Evolutionary conservation across 1,139 yeast species (phyloP).

Genomic region (Hyphopichia buzzinii): DNA sequence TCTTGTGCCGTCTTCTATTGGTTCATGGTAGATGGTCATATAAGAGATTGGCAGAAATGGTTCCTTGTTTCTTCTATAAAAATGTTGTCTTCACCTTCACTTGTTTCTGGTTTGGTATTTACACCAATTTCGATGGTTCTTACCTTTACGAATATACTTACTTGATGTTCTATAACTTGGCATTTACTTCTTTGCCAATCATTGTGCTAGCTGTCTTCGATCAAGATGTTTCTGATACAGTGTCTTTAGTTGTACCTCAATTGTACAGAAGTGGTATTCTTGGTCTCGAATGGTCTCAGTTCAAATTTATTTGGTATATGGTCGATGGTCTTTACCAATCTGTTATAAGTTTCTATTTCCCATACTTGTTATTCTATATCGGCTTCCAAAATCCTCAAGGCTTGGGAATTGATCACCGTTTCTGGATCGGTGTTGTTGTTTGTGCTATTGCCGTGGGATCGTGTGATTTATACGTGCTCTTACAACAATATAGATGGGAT

Average conservation of each 20-base stretch:
- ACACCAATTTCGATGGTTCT: slow-evolving; percentile 57
- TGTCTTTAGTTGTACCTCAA: slow-evolving; percentile 58
- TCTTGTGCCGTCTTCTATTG: slow-evolving; percentile 49
- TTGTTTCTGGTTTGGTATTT: slow-evolving; percentile 62
- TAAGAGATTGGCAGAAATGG: slow-evolving; percentile 61
- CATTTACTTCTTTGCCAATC: slow-evolving; percentile 62
- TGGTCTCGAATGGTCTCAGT: slow-evolving; percentile 52
- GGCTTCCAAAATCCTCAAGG: slow-evolving; percentile 52
- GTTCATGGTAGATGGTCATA: slow-evolving; percentile 70
- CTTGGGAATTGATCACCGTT: slow-evolving; percentile 52
- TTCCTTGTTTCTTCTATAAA: slow-evolving; percentile 63
- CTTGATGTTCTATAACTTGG: slow-evolving; percentile 64
- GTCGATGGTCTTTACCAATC: slow-evolving; percentile 59
- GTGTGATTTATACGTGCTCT: slow-evolving; percentile 51
- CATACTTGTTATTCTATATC: slow-evolving; percentile 46
- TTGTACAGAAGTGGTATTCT: slow-evolving; percentile 55
- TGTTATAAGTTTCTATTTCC: slow-evolving; percentile 53
- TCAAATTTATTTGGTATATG: slow-evolving; percentile 56
- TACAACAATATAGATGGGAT: slow-evolving; percentile 63
- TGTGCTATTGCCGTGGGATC: slow-evolving; percentile 50
- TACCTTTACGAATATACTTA: slow-evolving; percentile 61
- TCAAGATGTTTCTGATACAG: slow-evolving; percentile 60
- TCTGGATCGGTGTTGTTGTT: slow-evolving; percentile 55
- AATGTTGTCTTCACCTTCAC: slow-evolving; percentile 61
- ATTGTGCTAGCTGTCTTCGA: slow-evolving; percentile 58